Base-by-base conservation (phyloP, 208 protist genomes). In the Acanthamoeba sp. region DNA sequence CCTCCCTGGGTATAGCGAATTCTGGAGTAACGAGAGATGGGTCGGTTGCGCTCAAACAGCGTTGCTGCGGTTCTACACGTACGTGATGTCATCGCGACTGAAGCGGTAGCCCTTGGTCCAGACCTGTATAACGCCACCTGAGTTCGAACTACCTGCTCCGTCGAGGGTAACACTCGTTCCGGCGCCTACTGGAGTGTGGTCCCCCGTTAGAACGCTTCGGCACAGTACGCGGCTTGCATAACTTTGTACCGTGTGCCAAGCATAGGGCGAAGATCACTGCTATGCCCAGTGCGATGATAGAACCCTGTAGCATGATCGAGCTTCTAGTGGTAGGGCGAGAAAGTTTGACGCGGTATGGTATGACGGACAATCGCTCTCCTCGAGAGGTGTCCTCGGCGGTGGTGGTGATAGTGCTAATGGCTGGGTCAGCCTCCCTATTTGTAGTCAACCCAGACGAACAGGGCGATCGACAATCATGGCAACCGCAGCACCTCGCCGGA, bases 31-130 rank as follows among this genome's bases (percentile, higher is more conserved):
- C 27, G n/a, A 24, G 62, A 71, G 0, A 36, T 12, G 62, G 32
- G 32, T 66, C 7, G 59, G n/a, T n/a, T n/a, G n/a, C 4, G 59
- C 27, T 10, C 4, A 42, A 18, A 76, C 2, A 24, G 20, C 5
- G 48, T 0, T 55, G 48, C 18, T 20, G 1, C 24, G 3, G 59
- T 66, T 1, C 59, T 36, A 2, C 27, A 73, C 5, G 38, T 82
- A 82, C 73, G 38, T 82, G 40, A 82, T 50, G 38, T 82, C 73
- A 48, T 82, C 73, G 32, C 73, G 73, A 22, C 14, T n/a, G 73
- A 50, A 82, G 36, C 38, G 32, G 32, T 82, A 82, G 73, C 73
- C 32, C 38, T 40, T 82, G 20, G 73, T 82, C 73, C 73, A 82
- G 20, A 82, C 73, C 22, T 48, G 5, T 14, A 82, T 50, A 20